A percentile compares a stretch with the other conserved stretches of the same genome.
phyloP scores from a whole-genome alignment of 176 grass and related monocot species.

The Hsuehochloa calcarea region DNA sequence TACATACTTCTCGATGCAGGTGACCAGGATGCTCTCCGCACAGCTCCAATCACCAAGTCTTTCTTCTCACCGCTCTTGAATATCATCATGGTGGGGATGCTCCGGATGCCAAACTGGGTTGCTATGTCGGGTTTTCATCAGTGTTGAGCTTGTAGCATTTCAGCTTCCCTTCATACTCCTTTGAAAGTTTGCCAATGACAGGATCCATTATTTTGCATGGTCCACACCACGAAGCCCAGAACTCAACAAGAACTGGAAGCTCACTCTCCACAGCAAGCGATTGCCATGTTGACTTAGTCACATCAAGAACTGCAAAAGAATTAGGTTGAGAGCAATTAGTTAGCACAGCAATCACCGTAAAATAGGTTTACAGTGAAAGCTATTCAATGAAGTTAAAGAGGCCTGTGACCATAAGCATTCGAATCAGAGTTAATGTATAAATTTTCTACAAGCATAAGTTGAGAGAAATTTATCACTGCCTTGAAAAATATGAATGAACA shows the following conservation, averaged over 20 bases:
- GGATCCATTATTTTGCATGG: conserved; percentile 77
- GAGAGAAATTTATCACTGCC: neutral
- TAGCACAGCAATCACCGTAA: neutral
- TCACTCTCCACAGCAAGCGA: conserved; percentile 50
- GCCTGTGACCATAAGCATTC: neutral
- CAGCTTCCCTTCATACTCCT: conserved; percentile 66
- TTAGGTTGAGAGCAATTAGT: neutral
- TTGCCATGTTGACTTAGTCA: conserved; percentile 64
- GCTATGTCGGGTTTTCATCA: conserved; percentile 59
- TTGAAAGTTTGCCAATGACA: conserved; percentile 60
- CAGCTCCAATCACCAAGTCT: conserved; percentile 66
- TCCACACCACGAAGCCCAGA: conserved; percentile 89
- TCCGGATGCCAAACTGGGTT: conserved; percentile 58
- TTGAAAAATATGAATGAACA: neutral
- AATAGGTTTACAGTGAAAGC: neutral
- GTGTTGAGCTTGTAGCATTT: conserved; percentile 78
- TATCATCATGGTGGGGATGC: conserved; percentile 74
- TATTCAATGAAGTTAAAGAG: neutral
- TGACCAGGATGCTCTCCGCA: conserved; percentile 55
- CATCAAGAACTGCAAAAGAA: conserved; percentile 53
- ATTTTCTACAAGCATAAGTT: neutral
- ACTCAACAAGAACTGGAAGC: conserved; percentile 65
- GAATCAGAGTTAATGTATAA: neutral
- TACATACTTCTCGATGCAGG: conserved; percentile 50
- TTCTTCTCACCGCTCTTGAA: conserved; percentile 83